These are phyloP conservation scores for Hypoxylon sp. DNA, from an alignment of 2,329 filamentous ascomycete species.

Conservation along the genomic window DNA sequence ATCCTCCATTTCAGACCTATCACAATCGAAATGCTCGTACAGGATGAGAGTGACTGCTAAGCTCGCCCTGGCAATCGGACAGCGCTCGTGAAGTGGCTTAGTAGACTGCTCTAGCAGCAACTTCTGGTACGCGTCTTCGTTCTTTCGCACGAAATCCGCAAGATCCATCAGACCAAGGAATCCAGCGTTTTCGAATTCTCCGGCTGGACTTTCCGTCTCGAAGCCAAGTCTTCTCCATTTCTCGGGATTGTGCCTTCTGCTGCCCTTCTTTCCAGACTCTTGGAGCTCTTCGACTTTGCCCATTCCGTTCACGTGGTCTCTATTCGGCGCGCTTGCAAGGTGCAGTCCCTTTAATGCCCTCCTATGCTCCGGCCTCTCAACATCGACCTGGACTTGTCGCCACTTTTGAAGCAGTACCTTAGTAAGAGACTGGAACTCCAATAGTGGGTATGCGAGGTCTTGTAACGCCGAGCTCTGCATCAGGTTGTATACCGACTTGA, in stretches of 20 bases:
- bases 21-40: constrained; percentile 96
- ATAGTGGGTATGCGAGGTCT: constrained; percentile 86
- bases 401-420: constrained; percentile 90
- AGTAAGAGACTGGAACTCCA: constrained; percentile 93
- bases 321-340: constrained; percentile 78
- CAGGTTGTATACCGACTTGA: constrained; percentile 89
- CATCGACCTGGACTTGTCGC: constrained; percentile 85
- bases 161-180: constrained; percentile 98
- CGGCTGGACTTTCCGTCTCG: constrained; percentile 85
- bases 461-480: constrained; percentile 96
- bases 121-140: constrained; percentile 94
- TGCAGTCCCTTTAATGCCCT: constrained; percentile 88
- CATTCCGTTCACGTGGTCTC: constrained; percentile 48
- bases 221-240: constrained; percentile 96
- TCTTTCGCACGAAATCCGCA: constrained; percentile 90
- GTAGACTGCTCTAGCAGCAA: constrained; percentile 89
- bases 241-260: constrained; percentile 81
- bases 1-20: constrained; percentile 84
- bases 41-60: constrained; percentile 87
- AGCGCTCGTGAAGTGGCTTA: constrained; percentile 77
- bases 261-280: constrained; percentile 67
- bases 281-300: constrained; percentile 55
- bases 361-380: constrained; percentile 89
- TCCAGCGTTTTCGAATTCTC: constrained; percentile 86
- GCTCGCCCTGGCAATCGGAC: constrained; percentile 88